Percentiles rank a stretch among this genome's conserved stretches.
Evolutionary conservation across 2,329 filamentous ascomycete species (phyloP).

Genomic region (Aureobasidium sp.): DNA sequence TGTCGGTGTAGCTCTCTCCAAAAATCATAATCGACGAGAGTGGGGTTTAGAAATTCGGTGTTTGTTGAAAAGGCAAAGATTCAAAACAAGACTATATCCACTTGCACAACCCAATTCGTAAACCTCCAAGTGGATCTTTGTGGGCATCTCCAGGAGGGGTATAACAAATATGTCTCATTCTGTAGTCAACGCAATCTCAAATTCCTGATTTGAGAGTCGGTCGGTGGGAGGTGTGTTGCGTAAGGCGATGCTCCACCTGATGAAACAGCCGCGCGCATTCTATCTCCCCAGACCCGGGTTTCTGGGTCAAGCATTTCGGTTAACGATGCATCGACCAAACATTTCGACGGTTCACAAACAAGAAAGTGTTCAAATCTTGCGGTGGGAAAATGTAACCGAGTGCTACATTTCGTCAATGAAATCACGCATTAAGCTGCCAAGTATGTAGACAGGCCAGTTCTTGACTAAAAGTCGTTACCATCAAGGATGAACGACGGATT

Average conservation of each 20-base stretch:
- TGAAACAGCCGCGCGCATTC: slow-evolving; percentile 3
- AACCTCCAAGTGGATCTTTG: not conserved
- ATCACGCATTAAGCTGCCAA: not conserved
- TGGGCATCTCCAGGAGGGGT: not conserved
- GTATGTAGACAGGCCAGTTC: not conserved
- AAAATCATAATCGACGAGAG: not conserved
- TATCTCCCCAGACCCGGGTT: not conserved
- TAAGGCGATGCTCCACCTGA: not conserved
- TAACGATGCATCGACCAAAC: not conserved
- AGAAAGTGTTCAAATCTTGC: not conserved
- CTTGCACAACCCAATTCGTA: not conserved
- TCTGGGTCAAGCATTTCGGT: not conserved
- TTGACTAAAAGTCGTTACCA: not conserved
- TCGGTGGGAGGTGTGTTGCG: not conserved
- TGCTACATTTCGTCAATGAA: not conserved
- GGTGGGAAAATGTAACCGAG: not conserved
- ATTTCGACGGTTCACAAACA: not conserved
- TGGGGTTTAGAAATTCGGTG: not conserved
- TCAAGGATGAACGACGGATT: not conserved
- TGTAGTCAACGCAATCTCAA: not conserved
- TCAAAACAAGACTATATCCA: not conserved
- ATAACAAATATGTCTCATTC: not conserved
- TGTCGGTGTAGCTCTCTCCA: not conserved
- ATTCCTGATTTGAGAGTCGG: not conserved
- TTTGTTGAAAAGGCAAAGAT: not conserved